Evolutionary conservation across 331 rosid genomes (phyloP), one percentile per base, ranked within the genome.

Genomic region (Rhamnella rubrinervis): DNA sequence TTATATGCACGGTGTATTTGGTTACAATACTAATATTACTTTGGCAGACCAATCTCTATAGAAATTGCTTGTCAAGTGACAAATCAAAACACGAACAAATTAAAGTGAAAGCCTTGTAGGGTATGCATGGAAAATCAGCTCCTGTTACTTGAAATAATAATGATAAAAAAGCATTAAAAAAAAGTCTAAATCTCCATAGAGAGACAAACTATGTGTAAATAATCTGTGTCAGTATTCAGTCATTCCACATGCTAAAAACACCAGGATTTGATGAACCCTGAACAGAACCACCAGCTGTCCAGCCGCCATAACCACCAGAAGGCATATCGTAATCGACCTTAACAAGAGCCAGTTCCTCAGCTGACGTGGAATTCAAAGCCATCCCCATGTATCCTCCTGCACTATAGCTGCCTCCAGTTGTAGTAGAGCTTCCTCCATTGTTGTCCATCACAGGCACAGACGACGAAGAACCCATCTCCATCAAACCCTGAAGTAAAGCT

Each of bases 311-410:
- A 21, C 77, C 83, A 0, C 86, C 96, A 1, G 86, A 63, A 16
- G 88, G 82, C 90, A 93, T 84, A 62, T 87, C 96, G 49, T 91
- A 93, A 70, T 93, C 98, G 51, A 89, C 93, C 85, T 93, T 91
- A 23, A 89, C 97, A 62, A 84, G 64, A 1, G 87, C 80, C 19
- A 85, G 84, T 38, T 91, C 95, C 60, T 91, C 96, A 1, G 61
- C 77, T 6, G 83, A 47, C 17, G 88, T 12, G 4, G 90, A 71
- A 55, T 78, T 76, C 10, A 88, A 59, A 71, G 82, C 79, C 83
- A 86, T 71, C 25, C 82, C 87, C n/a, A 83, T 57, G 67, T 77
- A 78, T 66, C 83, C 80, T 28, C 84, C 77, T 35, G 57, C 71
- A 23, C 46, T 82, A 55, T 35, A 28, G n/a, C 55, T 56, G 40